These are phyloP conservation scores for Neofusicoccum laricinum DNA, from an alignment of 2,329 filamentous ascomycete genomes.

Conservation along the genomic window DNA sequence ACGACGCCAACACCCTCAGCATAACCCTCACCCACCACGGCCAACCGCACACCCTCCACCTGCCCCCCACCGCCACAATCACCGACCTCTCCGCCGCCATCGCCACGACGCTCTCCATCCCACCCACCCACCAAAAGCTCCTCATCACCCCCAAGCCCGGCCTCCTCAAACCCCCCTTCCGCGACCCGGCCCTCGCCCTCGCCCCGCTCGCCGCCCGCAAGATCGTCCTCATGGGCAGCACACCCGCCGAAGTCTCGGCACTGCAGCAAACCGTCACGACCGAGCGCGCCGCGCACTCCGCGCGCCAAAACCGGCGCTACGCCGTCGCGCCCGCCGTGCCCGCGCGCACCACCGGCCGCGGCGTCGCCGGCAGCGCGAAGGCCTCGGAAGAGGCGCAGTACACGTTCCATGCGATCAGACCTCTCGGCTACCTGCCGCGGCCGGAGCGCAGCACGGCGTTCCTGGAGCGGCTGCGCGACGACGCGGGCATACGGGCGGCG, in stretches of 20 bases:
- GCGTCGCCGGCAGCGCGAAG: conserved; percentile 38
- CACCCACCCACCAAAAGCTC: conserved; percentile 64
- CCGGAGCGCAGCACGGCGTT: conserved; percentile 69
- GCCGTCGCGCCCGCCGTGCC: conserved; percentile 41
- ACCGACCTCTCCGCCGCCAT: conserved; percentile 60
- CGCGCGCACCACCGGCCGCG: conserved; percentile 36
- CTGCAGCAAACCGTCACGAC: conserved; percentile 40
- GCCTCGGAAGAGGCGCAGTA: conserved; percentile 63
- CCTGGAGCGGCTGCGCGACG: conserved; percentile 71
- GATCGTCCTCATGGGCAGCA: conserved; percentile 64
- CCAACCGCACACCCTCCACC: conserved; percentile 46
- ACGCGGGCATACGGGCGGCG: conserved; percentile 77
- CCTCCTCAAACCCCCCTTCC: conserved; percentile 63
- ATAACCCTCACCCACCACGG: conserved; percentile 55
- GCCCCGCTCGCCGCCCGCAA: conserved; percentile 54
- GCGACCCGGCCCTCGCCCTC: conserved; percentile 55
- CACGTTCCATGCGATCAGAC: conserved; percentile 76
- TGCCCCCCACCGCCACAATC: conserved; percentile 52
- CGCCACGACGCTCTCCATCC: conserved; percentile 56
- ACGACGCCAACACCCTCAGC: conserved; percentile 16
- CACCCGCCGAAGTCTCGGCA: conserved; percentile 57
- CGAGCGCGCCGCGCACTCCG: conserved; percentile 34
- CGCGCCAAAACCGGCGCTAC: conserved; percentile 30
- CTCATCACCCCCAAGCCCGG: conserved; percentile 63
- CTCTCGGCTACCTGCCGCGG: conserved; percentile 73